Conservation (phyloP, 2,329 filamentous ascomycete species). For the Fusarium tricinctum region DNA sequence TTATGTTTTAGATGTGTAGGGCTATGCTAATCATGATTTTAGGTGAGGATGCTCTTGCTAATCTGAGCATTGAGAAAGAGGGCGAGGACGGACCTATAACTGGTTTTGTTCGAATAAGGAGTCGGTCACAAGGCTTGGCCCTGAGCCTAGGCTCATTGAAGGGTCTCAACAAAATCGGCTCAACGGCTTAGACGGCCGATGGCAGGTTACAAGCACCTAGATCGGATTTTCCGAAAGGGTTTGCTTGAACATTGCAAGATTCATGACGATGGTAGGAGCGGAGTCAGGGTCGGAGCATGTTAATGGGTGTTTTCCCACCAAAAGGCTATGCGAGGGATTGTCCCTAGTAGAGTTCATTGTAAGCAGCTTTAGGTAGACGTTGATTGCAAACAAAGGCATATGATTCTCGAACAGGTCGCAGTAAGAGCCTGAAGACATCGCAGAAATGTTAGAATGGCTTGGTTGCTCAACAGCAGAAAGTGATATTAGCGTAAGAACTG, state of each 20-base stretch:
- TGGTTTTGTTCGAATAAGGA: conserved; percentile 97
- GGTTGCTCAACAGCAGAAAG: conserved; percentile 1
- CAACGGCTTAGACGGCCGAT: conserved; percentile 48
- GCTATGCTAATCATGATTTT: conserved; percentile 43
- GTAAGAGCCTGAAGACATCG: conserved; percentile 4
- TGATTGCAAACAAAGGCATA: conserved; percentile 47
- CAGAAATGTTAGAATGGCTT: conserved; percentile 5
- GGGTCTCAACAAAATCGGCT: conserved; percentile 86
- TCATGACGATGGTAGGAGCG: conserved; percentile 50
- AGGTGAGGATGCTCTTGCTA: conserved; percentile 99
- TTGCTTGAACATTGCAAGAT: conserved; percentile 45
- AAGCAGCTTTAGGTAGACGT: conserved; percentile 51
- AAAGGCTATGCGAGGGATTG: conserved; percentile 50
- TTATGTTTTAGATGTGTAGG: background rate
- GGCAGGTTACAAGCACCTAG: conserved; percentile 26
- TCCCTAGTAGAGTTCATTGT: conserved; percentile 50
- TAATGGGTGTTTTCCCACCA: conserved; percentile 53
- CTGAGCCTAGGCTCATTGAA: conserved; percentile 95
- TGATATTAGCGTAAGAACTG: conserved; percentile 13
- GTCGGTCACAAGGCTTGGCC: conserved; percentile 93
- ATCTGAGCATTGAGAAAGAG: conserved; percentile 97
- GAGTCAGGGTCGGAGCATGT: conserved; percentile 53
- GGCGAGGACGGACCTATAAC: conserved; percentile 95
- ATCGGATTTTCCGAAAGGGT: conserved; percentile 32
- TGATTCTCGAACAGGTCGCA: conserved; percentile 27